Evolutionary conservation across 805 yeast species (phyloP), one percentile per base, ranked within the genome.

Genomic region (Lachancea waltii): DNA sequence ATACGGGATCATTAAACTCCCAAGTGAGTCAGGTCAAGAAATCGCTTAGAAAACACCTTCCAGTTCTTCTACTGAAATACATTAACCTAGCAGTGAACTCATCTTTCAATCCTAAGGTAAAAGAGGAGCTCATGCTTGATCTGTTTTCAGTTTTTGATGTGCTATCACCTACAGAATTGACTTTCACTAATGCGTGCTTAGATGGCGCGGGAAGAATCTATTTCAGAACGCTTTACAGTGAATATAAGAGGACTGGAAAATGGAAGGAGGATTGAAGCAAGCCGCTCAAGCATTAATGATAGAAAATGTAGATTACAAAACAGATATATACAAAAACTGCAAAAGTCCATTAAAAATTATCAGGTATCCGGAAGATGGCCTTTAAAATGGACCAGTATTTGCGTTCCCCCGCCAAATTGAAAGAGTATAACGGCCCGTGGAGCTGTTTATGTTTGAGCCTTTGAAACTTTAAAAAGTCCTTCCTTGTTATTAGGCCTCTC

Each of bases 401-500:
- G 24, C 49, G 46, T 28, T 57, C 54, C 26, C 56, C 42, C 6
- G 34, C 31, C 24, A 48, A 49, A 39, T 55, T 50, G 15, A 46
- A 49, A 16, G 39, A 40, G 35, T 56, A 53, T 11, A 44, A 36
- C 3, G 61, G 56, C 2, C 63, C 64, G 41, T 48, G 43, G 3
- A 45, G 32, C 19, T 58, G 60, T 25, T 50, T 48, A 31, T 55
- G 50, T 10, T 60, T 47, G 5, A 41, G 43, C 41, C 66, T 55
- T 46, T 79, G 82, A 50, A 73, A 85, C 44, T 79, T 68, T 36
- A 89, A 60, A 13, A 90, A 67, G 53, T 89, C 97, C 52, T 92
- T 92, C 41, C 89, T 70, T 0, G 95, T 85, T 1, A 94, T 63
- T n/a, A 85, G 53, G 0, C 98, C 98, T 11, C 69, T 69, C 13